Evolutionary conservation across 2,329 filamentous ascomycete genomes (phyloP), one percentile per base, ranked within the genome.

Genomic region (Fusarium buharicum): DNA sequence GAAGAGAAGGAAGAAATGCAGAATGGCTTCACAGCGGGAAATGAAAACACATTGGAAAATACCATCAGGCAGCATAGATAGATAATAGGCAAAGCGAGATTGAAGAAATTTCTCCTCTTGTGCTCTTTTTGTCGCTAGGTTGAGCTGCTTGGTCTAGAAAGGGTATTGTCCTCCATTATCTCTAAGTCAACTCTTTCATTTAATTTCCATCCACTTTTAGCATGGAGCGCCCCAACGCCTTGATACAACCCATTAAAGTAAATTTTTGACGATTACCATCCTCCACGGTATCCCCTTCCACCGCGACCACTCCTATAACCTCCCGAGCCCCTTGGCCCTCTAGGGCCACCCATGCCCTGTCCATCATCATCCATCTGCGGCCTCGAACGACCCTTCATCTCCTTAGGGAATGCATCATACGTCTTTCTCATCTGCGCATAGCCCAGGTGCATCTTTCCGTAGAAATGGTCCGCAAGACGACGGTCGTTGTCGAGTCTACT

Each of bases 401-500:
- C 93, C 77, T 93, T 93, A 47, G 90, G 90, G 62, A 99, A 87
- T n/a, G 85, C 81, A 52, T 97, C 93, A 71, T 87, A 93, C 4
- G 93, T 95, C 82, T 95, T 96, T 70, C 95, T 87, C 95, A 99
- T 99, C 78, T 97, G 92, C 14, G 95, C 95, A 75, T 98, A 99
- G 0, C 95, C 95, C 54, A 99, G 80, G 74, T 99, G 95, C 95
- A 99, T 99, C 82, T 99, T 99, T 18, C 95, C 95, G 77, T 97
- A 98, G 75, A 99, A 99, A 76, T 99, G 95, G 74, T 99, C 95
- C 17, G 95, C 95, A 73, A 99, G 77, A 27, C 95, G 85, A 31
- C 95, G 86, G 75, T 99, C 95, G 73, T 99, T 99, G 74, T 99
- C 95, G 28, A 99, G 84, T 18, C 95, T 82, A 62, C 89, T 93